Conservation (phyloP, 2,329 filamentous ascomycete species). For the Aspergillus sp. region DNA sequence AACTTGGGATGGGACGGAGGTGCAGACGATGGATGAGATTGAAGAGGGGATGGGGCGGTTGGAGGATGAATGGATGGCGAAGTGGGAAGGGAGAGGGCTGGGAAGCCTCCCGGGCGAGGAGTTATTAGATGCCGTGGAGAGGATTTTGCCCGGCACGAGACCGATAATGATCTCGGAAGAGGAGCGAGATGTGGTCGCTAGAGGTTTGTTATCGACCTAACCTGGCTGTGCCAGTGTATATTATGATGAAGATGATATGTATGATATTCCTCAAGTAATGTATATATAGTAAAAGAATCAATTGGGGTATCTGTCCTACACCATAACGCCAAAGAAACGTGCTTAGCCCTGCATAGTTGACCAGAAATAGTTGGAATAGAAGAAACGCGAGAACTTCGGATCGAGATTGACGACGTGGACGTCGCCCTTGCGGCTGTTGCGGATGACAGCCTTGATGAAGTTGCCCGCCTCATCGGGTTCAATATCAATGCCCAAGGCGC, state of each 20-base stretch:
- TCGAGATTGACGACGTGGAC: conserved; percentile 95
- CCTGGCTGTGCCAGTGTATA: background rate
- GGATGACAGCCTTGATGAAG: conserved; percentile 80
- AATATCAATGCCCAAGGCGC: conserved; percentile 85
- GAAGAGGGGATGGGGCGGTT: conserved; percentile 24
- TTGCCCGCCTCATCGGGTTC: conserved; percentile 78
- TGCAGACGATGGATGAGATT: conserved; percentile 33
- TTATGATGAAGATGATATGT: background rate
- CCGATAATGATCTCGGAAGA: conserved; percentile 23
- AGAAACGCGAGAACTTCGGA: conserved; percentile 84
- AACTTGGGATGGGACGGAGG: conserved; percentile 38
- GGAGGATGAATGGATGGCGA: conserved; percentile 30
- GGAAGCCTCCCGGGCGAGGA: conserved; percentile 17
- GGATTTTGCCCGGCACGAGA: conserved; percentile 27
- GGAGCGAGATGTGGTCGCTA: conserved; percentile 22
- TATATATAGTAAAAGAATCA: background rate
- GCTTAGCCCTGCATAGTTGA: conserved; percentile 65
- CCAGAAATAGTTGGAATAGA: conserved; percentile 97
- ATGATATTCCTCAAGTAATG: background rate
- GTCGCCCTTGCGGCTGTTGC: conserved; percentile 83
- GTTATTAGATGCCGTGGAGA: conserved; percentile 30
- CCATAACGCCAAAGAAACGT: conserved; percentile 22
- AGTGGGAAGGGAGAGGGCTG: conserved; percentile 25
- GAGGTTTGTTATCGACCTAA: conserved; percentile 1
- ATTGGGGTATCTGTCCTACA: conserved; percentile 17